These are phyloP conservation scores for Mycosphaerella sp. DNA, from an alignment of 2,329 filamentous ascomycete species.

Conservation along the genomic window DNA sequence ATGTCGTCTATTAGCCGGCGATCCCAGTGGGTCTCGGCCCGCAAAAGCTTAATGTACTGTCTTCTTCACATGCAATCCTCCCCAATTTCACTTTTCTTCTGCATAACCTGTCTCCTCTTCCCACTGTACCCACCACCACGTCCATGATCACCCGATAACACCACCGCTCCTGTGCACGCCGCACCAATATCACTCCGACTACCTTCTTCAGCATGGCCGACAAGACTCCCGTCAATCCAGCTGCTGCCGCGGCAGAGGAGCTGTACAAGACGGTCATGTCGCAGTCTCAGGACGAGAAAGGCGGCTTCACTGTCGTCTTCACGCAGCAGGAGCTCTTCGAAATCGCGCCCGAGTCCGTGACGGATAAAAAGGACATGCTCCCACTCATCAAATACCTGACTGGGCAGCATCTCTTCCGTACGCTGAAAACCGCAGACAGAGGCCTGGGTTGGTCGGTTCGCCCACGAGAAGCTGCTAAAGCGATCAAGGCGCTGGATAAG, in stretches of 20 bases:
- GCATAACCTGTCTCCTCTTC: not conserved
- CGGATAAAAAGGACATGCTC: slow-evolving; percentile 25
- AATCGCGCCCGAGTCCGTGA: slow-evolving; percentile 17
- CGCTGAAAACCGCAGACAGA: slow-evolving; percentile 25
- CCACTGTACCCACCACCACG: not conserved
- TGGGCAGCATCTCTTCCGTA: slow-evolving; percentile 29
- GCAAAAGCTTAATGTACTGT: too few species aligned
- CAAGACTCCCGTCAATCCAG: slow-evolving; percentile 1
- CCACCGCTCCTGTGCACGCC: slow-evolving; percentile 6
- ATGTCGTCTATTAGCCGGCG: too few species aligned
- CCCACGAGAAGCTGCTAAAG: slow-evolving; percentile 25
- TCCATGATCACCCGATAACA: slow-evolving; percentile 24
- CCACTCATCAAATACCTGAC: slow-evolving; percentile 30
- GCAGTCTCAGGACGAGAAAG: slow-evolving; percentile 23
- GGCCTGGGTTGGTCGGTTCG: slow-evolving; percentile 28
- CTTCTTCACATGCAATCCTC: too few species aligned
- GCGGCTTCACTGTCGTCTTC: slow-evolving; percentile 29
- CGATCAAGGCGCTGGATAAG: slow-evolving; percentile 44
- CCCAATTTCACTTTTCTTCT: too few species aligned
- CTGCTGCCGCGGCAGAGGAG: slow-evolving; percentile 24
- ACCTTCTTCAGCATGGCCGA: slow-evolving; percentile 14
- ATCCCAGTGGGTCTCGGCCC: too few species aligned
- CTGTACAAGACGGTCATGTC: slow-evolving; percentile 26
- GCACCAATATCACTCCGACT: not conserved
- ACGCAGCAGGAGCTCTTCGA: slow-evolving; percentile 29